Evolutionary conservation across 108 stramenopile species (phyloP).

Genomic region (Pseudonitzschia multiseries): DNA sequence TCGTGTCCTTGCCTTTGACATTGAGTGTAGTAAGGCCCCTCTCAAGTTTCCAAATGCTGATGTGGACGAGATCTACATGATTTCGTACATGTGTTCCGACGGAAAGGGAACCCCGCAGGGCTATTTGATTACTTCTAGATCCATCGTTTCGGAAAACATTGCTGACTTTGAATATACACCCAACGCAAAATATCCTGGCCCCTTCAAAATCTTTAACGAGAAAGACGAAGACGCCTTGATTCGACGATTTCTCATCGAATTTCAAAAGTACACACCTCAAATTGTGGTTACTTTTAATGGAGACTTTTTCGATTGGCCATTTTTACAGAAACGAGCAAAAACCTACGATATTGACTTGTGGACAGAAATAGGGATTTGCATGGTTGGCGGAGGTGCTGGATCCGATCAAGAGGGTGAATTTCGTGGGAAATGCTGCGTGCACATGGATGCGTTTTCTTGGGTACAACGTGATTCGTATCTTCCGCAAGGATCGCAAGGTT

Average conservation of each 20-base stretch:
- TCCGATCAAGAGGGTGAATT: constrained; percentile 53
- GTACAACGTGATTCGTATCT: constrained; percentile 99
- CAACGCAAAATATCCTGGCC: constrained; percentile 94
- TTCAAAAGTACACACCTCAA: constrained; percentile 83
- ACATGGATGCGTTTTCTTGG: constrained; percentile 98
- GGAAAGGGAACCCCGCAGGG: constrained; percentile 66
- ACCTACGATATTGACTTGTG: constrained; percentile 87
- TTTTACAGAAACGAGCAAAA: constrained; percentile 84
- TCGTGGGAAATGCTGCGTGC: constrained; percentile 81
- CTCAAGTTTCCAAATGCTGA: constrained; percentile 98
- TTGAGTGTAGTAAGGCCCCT: constrained; percentile 98
- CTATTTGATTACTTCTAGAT: constrained; percentile 85
- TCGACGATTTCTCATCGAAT: constrained; percentile 85
- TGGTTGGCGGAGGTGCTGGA: constrained; percentile 45
- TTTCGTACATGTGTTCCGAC: constrained; percentile 97
- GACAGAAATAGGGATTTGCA: constrained; percentile 82
- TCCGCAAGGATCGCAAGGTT: constrained; percentile 96
- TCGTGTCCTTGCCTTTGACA: constrained; percentile 95
- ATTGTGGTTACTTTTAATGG: constrained; percentile 99
- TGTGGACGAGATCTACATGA: constrained; percentile 97
- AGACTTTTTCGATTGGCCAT: constrained; percentile 99
- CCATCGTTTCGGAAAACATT: constrained; percentile 91
- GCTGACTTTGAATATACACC: constrained; percentile 99
- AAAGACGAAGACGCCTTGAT: constrained; percentile 80
- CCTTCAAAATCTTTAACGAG: constrained; percentile 95